Conservation (phyloP, 768 basidiomycete species). For the Suillus decipiens region DNA sequence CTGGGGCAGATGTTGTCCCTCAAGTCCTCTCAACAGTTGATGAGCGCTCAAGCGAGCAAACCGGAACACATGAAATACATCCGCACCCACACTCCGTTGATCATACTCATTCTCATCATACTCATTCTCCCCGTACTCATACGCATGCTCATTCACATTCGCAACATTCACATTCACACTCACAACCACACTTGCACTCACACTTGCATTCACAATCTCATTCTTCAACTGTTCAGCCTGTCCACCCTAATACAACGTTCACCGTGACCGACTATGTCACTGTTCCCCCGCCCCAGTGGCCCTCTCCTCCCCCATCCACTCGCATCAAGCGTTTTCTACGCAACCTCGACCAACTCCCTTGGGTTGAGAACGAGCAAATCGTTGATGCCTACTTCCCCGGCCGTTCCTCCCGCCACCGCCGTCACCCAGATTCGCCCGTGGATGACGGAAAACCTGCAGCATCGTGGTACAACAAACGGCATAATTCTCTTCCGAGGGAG, state of each 20-base stretch:
- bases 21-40: slow-evolving; percentile 6
- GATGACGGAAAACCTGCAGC: slow-evolving; percentile 21
- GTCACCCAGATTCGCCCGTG: slow-evolving; percentile 13
- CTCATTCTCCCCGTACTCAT: neutral
- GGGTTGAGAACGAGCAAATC: slow-evolving; percentile 43
- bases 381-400: slow-evolving; percentile 48
- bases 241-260: neutral
- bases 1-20: neutral
- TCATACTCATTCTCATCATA: neutral
- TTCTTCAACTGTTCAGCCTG: slow-evolving; percentile 1
- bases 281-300: slow-evolving; percentile 8
- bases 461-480: slow-evolving; percentile 29
- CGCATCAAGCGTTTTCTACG: slow-evolving; percentile 38
- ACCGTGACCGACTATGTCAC: slow-evolving; percentile 15
- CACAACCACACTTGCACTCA: neutral
- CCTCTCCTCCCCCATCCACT: slow-evolving; percentile 28
- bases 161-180: neutral
- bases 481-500: slow-evolving; percentile 12
- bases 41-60: slow-evolving; percentile 7
- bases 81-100: neutral
- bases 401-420: slow-evolving; percentile 19
- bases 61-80: neutral
- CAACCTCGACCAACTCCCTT: slow-evolving; percentile 43
- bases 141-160: neutral
- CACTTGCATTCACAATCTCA: neutral